Evolutionary conservation across 2,329 filamentous ascomycete genomes (phyloP).

Genomic region (Penicillium freii): DNA sequence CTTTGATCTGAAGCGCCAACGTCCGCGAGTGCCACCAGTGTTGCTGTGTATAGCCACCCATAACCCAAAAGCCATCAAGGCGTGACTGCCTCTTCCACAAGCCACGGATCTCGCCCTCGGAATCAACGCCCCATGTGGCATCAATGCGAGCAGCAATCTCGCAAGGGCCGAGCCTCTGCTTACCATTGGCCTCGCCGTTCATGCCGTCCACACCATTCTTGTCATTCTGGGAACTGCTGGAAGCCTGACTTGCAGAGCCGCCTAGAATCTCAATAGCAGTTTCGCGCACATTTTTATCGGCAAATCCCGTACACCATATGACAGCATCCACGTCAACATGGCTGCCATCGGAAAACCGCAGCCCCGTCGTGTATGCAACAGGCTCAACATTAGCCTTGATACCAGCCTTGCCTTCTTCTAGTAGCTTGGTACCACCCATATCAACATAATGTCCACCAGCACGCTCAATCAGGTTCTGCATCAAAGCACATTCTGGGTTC

Average conservation of each 20-base stretch:
- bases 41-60: conserved; percentile 46
- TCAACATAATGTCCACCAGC: conserved; percentile 46
- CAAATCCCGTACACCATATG: neutral
- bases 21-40: conserved; percentile 44
- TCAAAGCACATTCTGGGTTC: conserved; percentile 21
- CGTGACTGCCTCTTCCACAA: neutral
- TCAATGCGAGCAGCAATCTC: neutral
- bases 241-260: neutral
- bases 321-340: neutral
- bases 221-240: neutral
- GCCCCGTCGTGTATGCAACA: neutral
- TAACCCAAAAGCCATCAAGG: conserved; percentile 38
- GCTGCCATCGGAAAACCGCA: neutral
- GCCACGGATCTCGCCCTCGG: neutral
- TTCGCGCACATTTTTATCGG: neutral
- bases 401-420: neutral
- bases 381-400: neutral
- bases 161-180: neutral
- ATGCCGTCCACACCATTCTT: neutral
- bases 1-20: conserved; percentile 50
- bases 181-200: neutral
- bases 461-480: conserved; percentile 38
- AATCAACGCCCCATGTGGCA: neutral
- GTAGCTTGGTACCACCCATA: conserved; percentile 34
- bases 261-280: neutral